These are phyloP conservation scores for Zygnema cylindricum DNA, from an alignment of 139 green algal species.

Conservation along the genomic window DNA sequence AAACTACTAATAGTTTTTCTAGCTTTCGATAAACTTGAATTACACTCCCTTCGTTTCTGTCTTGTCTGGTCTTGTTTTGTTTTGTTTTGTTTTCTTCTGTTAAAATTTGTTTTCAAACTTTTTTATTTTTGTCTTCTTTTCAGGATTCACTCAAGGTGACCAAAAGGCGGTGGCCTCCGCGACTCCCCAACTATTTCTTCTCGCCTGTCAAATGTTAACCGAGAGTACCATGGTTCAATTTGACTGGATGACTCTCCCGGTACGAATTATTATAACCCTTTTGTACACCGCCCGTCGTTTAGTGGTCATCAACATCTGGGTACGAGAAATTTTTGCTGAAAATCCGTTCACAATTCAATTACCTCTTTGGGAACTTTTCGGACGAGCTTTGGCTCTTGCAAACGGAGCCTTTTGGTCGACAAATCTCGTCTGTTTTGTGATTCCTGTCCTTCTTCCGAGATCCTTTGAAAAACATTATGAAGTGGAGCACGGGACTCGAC, in stretches of 20 bases:
- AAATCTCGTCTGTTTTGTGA: constrained; percentile 49
- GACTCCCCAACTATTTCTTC: constrained; percentile 51
- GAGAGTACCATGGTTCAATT: constrained; percentile 17
- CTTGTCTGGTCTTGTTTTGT: no score
- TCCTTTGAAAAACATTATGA: constrained; percentile 44
- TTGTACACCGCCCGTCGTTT: constrained; percentile 37
- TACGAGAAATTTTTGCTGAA: neutral
- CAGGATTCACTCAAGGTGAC: constrained; percentile 45
- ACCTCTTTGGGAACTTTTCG: constrained; percentile 7
- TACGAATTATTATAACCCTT: constrained; percentile 19
- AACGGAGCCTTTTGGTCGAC: constrained; percentile 45
- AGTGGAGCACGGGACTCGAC: neutral
- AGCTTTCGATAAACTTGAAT: no score
- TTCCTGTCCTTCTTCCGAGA: constrained; percentile 37
- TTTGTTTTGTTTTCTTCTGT: neutral
- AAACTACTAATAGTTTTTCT: no score
- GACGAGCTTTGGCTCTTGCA: constrained; percentile 21
- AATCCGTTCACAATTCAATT: neutral
- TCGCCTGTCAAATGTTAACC: constrained; percentile 51
- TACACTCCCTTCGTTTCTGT: no score
- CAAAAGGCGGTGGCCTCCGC: constrained; percentile 11
- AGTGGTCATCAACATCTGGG: constrained; percentile 7
- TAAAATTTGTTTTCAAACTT: neutral
- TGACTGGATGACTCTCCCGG: constrained; percentile 17
- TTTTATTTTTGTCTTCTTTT: neutral